Conservation (phyloP, 768 basidiomycete genomes). For the Clavulina sp. region DNA sequence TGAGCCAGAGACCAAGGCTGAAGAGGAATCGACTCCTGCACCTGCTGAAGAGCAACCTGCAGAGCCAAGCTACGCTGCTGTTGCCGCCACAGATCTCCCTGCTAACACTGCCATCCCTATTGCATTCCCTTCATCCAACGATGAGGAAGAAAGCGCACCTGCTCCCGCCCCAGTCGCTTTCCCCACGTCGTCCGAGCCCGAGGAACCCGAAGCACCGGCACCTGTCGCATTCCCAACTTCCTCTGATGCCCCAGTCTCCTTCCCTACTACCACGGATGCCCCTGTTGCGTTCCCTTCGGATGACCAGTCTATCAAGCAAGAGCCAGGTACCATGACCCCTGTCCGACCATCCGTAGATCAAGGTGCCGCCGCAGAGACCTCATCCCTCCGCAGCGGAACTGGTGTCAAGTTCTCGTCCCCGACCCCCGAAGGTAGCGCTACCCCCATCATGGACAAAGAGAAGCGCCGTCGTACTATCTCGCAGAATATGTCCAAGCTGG, state of each 20-base stretch:
- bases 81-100: no score
- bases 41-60: no score
- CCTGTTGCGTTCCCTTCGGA: background rate
- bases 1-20: background rate
- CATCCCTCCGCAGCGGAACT: no score
- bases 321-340: no score
- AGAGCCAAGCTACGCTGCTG: no score
- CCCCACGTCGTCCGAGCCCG: constrained; percentile 11
- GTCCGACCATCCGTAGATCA: constrained; percentile 18
- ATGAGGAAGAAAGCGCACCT: constrained; percentile 17
- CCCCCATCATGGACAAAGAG: constrained; percentile 55
- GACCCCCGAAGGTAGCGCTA: no score
- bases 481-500: constrained; percentile 72
- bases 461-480: constrained; percentile 69
- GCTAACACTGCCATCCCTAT: no score
- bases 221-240: constrained; percentile 12
- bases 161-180: background rate
- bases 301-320: background rate
- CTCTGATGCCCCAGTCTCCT: constrained; percentile 13
- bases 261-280: constrained; percentile 15
- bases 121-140: no score
- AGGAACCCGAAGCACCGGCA: constrained; percentile 9
- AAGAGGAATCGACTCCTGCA: background rate
- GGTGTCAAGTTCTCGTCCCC: no score
- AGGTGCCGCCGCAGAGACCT: constrained; percentile 27